Evolutionary conservation across 371 early-diverging fungal genomes (phyloP).

Genomic region (Conidiobolus incongruus): DNA sequence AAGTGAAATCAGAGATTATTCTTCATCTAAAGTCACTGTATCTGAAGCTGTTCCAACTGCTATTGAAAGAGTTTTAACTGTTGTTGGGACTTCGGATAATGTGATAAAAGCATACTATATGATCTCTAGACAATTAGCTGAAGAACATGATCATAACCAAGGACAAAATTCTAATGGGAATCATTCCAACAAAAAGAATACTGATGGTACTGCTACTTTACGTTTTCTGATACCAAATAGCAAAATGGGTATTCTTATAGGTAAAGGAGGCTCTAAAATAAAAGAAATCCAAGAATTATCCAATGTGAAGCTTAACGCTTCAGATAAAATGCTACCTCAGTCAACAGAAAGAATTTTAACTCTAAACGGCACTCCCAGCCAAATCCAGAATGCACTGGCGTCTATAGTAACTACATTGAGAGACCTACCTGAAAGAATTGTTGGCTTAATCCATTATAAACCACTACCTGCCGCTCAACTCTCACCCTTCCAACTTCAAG

Average conservation of each 20-base stretch:
- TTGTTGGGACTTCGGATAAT: slow-evolving; percentile 47
- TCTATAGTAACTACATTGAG: slow-evolving; percentile 41
- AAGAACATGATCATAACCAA: background rate
- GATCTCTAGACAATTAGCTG: background rate
- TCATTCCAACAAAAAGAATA: too few species aligned
- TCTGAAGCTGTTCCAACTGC: slow-evolving; percentile 66
- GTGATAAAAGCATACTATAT: slow-evolving; percentile 29
- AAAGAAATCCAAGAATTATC: slow-evolving; percentile 67
- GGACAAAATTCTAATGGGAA: background rate
- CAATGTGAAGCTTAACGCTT: slow-evolving; percentile 63
- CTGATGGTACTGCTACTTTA: slow-evolving; percentile 21
- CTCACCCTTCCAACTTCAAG: too few species aligned
- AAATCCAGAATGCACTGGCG: slow-evolving; percentile 54
- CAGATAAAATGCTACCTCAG: slow-evolving; percentile 46
- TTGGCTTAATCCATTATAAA: slow-evolving; percentile 23
- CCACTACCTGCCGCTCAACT: slow-evolving; percentile 13
- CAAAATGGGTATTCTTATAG: slow-evolving; percentile 78
- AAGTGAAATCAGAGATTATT: slow-evolving; percentile 50
- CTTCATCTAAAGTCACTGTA: slow-evolving; percentile 66
- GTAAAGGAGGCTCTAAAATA: slow-evolving; percentile 69
- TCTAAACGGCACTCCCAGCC: slow-evolving; percentile 57
- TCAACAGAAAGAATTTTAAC: slow-evolving; percentile 66
- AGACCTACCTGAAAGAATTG: slow-evolving; percentile 22
- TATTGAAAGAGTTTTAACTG: slow-evolving; percentile 63
- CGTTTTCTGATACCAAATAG: slow-evolving; percentile 45